Evolutionary conservation across 1,284 basidiomycete genomes (phyloP).

Genomic region (Tilletiopsis washingtonensis): DNA sequence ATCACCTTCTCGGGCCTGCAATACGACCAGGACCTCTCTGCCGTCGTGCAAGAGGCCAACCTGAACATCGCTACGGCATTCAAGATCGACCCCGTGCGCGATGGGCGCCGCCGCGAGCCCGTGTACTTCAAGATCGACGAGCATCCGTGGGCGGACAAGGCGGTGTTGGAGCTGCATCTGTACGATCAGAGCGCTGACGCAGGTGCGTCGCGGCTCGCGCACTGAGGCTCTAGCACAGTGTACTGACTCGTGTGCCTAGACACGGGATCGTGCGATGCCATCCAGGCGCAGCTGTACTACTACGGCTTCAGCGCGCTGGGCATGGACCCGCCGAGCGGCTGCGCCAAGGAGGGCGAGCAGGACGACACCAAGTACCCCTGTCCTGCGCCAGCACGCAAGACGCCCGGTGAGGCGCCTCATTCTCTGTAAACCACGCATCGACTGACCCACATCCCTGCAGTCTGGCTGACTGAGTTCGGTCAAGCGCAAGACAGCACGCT

Average conservation of each 20-base stretch:
- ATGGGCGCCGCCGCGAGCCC: constrained; percentile 7
- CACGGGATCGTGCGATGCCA: constrained; percentile 12
- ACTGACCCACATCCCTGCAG: too few species aligned
- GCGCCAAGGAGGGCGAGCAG: constrained; percentile 9
- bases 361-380: constrained; percentile 12
- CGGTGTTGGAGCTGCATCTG: constrained; percentile 18
- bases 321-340: constrained; percentile 7
- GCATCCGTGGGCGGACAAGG: constrained; percentile 17
- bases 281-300: constrained; percentile 13
- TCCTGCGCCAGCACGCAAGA: constrained; percentile 10
- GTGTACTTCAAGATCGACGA: constrained; percentile 11
- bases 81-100: constrained; percentile 11
- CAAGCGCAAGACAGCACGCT: constrained; percentile 11
- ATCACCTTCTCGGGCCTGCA: constrained; percentile 21
- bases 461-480: constrained; percentile 17
- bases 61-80: constrained; percentile 12
- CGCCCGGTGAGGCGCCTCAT: too few species aligned
- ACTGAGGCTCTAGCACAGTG: too few species aligned
- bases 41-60: constrained; percentile 12
- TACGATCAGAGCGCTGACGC: constrained; percentile 13
- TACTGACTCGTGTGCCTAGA: too few species aligned
- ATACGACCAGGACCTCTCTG: constrained; percentile 21
- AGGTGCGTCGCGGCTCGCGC: too few species aligned
- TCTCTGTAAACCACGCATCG: too few species aligned
- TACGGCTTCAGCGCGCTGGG: constrained; percentile 22